A percentile compares a stretch with the other conserved stretches of the same genome.
Evolutionary conservation across 2,329 filamentous ascomycete genomes (phyloP).

Genomic region (Niveomyces coronatus): DNA sequence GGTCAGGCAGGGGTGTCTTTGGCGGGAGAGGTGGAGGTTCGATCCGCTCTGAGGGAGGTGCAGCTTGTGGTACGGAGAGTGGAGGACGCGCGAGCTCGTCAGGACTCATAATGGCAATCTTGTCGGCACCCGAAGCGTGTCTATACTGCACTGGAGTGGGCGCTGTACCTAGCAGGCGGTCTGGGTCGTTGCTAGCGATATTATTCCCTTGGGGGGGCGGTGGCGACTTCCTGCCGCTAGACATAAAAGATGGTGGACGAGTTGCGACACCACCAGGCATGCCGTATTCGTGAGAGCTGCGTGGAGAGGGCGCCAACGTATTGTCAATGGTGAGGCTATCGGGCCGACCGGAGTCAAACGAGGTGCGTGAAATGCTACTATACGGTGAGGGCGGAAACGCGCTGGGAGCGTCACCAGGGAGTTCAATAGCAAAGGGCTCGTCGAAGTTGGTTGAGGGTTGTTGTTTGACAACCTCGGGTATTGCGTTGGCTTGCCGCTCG

Average conservation of each 20-base stretch:
- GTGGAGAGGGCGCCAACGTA: conserved; percentile 32
- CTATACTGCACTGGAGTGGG: conserved; percentile 50
- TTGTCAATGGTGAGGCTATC: conserved; percentile 36
- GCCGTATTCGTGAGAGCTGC: conserved; percentile 39
- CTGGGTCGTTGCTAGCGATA: conserved; percentile 34
- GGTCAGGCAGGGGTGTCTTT: conserved; percentile 61
- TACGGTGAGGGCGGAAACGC: conserved; percentile 26
- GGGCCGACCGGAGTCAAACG: conserved; percentile 43
- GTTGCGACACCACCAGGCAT: conserved; percentile 22
- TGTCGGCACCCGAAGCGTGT: conserved; percentile 47
- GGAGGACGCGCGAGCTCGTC: conserved; percentile 44
- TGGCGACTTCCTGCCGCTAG: conserved; percentile 18
- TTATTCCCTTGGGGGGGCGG: conserved; percentile 16
- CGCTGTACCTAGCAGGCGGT: conserved; percentile 45
- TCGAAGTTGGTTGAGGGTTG: conserved; percentile 28
- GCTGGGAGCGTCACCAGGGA: conserved; percentile 45
- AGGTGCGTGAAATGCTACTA: conserved; percentile 35
- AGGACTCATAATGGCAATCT: conserved; percentile 52
- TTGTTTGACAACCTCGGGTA: conserved; percentile 35
- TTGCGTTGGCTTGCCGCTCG: conserved; percentile 35
- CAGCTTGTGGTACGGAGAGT: conserved; percentile 23
- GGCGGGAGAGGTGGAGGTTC: conserved; percentile 65
- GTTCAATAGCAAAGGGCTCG: conserved; percentile 43
- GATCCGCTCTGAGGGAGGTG: conserved; percentile 27
- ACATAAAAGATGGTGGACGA: too few relatives aligned